A percentile compares a stretch with the other conserved stretches of the same genome.
Evolutionary conservation across 176 grass and related monocot species (phyloP).

Genomic region (Urochloa ruziziensis): DNA sequence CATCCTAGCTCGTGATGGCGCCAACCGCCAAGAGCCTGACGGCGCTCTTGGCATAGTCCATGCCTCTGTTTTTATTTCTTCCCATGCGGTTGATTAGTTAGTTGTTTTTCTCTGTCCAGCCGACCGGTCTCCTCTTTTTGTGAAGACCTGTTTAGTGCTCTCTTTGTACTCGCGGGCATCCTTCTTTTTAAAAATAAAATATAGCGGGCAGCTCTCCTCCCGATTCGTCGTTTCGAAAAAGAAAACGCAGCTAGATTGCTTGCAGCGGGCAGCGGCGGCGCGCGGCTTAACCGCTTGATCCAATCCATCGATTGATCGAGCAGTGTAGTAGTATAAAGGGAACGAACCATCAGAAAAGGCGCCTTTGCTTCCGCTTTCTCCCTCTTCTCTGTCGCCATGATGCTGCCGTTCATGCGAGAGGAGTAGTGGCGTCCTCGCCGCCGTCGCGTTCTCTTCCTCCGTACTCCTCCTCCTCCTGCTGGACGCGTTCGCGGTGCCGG

Average conservation of each 20-base stretch:
- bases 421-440: not conserved
- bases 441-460: not conserved
- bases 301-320: not conserved
- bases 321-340: conserved; percentile 17
- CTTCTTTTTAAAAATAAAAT: no score
- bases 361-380: not conserved
- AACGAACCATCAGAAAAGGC: not conserved
- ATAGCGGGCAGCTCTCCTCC: no score
- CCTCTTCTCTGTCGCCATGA: not conserved
- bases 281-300: not conserved
- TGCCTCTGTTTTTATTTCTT: no score
- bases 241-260: not conserved
- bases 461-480: conserved; percentile 21
- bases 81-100: no score
- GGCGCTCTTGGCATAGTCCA: no score
- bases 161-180: no score
- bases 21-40: no score
- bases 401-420: conserved; percentile 19
- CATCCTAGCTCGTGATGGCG: not conserved
- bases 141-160: no score
- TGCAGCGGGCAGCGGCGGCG: not conserved
- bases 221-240: no score
- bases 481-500: conserved; percentile 10
- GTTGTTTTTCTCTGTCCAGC: no score
- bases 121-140: no score